These are phyloP conservation scores for Pseudoneurospora amorphoporcata DNA, from an alignment of 495 filamentous ascomycete genomes.

Conservation along the genomic window DNA sequence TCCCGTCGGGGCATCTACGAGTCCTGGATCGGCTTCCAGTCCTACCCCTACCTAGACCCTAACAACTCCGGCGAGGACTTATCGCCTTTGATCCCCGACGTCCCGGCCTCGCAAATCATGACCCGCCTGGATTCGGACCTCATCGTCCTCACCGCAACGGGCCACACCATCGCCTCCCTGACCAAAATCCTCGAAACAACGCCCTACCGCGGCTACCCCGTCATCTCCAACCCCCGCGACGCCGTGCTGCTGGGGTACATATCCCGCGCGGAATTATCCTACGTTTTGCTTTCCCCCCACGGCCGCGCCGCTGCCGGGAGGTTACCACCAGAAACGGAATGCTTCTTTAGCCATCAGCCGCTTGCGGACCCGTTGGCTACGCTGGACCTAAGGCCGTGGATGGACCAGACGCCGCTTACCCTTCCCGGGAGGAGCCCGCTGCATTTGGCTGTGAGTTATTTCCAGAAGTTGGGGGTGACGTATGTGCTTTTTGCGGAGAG, in stretches of 20 bases:
- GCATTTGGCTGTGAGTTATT: conserved; percentile 76
- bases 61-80: conserved; percentile 71
- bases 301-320: not conserved
- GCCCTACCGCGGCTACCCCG: conserved; percentile 84
- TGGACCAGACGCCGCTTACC: conserved; percentile 96
- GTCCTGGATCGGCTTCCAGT: conserved; percentile 91
- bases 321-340: conserved; percentile 56
- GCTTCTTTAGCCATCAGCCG: conserved; percentile 73
- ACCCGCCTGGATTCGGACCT: conserved; percentile 76
- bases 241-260: conserved; percentile 84
- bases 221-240: conserved; percentile 65
- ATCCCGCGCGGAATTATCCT: conserved; percentile 79
- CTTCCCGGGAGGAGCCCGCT: conserved; percentile 64
- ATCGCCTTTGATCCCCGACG: conserved; percentile 50
- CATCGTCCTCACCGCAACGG: conserved; percentile 72
- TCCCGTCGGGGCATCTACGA: conserved; percentile 94
- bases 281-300: conserved; percentile 51
- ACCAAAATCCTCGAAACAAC: conserved; percentile 57
- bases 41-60: conserved; percentile 83
- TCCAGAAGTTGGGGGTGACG: conserved; percentile 82
- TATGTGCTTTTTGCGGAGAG: conserved; percentile 82
- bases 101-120: conserved; percentile 78
- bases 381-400: conserved; percentile 87
- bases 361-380: conserved; percentile 68
- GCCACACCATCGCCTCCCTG: conserved; percentile 74